phyloP scores from a whole-genome alignment of 352 stramenopile species.

The Globisporangium cystogenes region DNA sequence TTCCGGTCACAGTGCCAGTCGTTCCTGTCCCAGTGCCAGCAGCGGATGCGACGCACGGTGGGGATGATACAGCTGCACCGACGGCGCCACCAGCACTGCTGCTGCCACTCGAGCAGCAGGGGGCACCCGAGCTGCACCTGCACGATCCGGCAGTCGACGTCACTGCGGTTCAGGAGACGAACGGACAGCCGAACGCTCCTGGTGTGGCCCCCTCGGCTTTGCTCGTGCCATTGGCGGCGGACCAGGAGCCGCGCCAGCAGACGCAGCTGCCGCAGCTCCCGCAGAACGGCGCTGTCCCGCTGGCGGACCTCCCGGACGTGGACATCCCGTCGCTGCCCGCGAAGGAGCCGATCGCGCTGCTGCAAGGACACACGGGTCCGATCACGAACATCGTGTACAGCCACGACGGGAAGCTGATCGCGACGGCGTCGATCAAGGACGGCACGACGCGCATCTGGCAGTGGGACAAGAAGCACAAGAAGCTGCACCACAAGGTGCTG shows the following conservation, averaged over 20 bases:
- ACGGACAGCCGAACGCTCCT: constrained; percentile 10
- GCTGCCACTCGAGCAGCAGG: not conserved
- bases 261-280: constrained; percentile 48
- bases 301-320: constrained; percentile 37
- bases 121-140: not conserved
- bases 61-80: not conserved
- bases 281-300: constrained; percentile 29
- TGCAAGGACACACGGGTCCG: constrained; percentile 89
- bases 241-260: constrained; percentile 14
- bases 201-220: not conserved
- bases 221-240: not conserved
- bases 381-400: constrained; percentile 95
- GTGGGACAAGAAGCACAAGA: constrained; percentile 57
- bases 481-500: constrained; percentile 43
- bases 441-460: constrained; percentile 73
- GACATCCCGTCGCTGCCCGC: constrained; percentile 31
- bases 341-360: constrained; percentile 46
- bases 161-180: not conserved
- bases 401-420: constrained; percentile 83
- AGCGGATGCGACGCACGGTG: not conserved
- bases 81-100: not conserved
- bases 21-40: not conserved
- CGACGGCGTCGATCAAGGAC: constrained; percentile 94
- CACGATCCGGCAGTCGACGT: not conserved
- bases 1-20: not conserved